These are phyloP conservation scores for Juncus inflexus DNA, from an alignment of 176 grass and related monocot species.

Conservation along the genomic window DNA sequence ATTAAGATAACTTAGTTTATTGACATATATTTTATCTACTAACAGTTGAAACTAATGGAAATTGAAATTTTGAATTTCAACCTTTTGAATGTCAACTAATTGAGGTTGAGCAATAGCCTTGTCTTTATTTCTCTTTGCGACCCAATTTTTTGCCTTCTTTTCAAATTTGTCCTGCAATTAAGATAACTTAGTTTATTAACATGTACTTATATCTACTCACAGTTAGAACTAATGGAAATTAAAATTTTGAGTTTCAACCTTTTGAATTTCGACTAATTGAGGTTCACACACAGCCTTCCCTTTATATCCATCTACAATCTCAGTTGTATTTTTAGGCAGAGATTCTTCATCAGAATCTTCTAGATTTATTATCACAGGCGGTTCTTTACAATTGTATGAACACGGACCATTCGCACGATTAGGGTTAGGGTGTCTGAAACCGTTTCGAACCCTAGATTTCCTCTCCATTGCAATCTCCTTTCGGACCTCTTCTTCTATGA, in stretches of 20 bases:
- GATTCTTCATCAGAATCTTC: conserved; percentile 17
- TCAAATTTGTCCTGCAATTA: no score
- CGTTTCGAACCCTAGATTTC: background rate
- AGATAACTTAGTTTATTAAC: conserved; percentile 1
- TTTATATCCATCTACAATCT: no score
- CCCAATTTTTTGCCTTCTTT: background rate
- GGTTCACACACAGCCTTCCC: no score
- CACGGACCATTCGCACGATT: background rate
- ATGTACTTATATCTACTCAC: background rate
- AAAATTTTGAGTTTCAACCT: background rate
- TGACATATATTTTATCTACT: background rate
- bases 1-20: background rate
- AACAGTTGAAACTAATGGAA: background rate
- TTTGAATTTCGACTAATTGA: no score
- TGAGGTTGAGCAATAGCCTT: no score
- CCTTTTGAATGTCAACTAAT: no score
- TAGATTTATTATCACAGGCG: background rate
- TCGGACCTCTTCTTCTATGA: conserved; percentile 37
- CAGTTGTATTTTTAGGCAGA: background rate
- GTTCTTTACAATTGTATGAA: background rate
- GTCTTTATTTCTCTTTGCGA: no score
- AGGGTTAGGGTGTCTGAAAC: background rate
- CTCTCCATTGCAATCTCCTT: conserved; percentile 26
- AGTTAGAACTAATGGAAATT: background rate
- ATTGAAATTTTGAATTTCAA: background rate